phyloP scores from a whole-genome alignment of 345 rosid genomes.

The Salix udensis region DNA sequence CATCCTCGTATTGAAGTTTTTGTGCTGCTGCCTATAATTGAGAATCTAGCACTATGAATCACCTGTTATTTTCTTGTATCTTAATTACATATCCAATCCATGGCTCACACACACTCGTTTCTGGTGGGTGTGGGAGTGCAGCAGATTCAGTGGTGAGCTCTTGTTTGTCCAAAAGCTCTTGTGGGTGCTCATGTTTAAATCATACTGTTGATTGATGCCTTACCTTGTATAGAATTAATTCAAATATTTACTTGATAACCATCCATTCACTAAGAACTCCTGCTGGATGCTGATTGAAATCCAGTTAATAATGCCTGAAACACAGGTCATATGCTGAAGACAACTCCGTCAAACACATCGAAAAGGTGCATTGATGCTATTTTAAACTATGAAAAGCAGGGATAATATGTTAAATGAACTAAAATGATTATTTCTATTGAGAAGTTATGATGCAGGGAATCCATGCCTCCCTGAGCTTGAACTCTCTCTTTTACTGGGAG shows the following conservation, averaged over 20 bases:
- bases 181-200: neutral
- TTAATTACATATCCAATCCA: neutral
- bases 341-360: neutral
- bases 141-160: neutral
- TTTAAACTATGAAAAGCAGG: neutral
- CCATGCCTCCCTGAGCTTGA: neutral
- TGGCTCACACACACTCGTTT: neutral
- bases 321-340: neutral
- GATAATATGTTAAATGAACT: neutral
- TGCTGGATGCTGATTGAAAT: neutral
- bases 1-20: neutral
- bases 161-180: neutral
- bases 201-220: neutral
- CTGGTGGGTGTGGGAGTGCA: neutral
- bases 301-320: neutral
- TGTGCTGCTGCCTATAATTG: conserved; percentile 1
- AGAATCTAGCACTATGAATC: neutral
- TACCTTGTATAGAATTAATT: neutral
- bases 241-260: neutral
- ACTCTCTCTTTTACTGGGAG: neutral
- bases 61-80: neutral
- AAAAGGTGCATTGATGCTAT: neutral
- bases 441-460: neutral
- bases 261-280: neutral
- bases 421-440: neutral